Evolutionary conservation across 345 rosid genomes (phyloP), one percentile per base, ranked within the genome.

Genomic region (Bretschneidera sinensis): DNA sequence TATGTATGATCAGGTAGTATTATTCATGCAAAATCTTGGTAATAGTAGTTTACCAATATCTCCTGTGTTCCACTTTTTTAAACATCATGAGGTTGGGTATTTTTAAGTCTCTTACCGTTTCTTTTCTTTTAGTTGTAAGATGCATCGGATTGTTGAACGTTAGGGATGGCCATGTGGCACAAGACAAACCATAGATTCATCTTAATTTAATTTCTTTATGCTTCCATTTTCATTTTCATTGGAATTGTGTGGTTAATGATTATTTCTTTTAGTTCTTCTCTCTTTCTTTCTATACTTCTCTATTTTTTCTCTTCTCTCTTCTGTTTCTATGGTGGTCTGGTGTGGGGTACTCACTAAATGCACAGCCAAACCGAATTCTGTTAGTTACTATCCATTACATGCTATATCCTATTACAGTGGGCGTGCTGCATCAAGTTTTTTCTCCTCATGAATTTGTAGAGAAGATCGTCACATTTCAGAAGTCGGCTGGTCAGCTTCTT

Each of bases 381-480:
- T 80, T 89, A 79, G 88, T 89, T 76, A 91, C 97, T 24, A 71
- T 91, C 69, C 97, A 91, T 79, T 92, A 81, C 77, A 91, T 91
- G 96, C 88, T 87, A 66, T 91, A 91, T 71, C 97, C 97, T 72
- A 87, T 91, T 63, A 87, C 97, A 6, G 97, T 91, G 83, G 97
- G 87, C 57, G 96, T 87, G 69, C 92, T 91, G 75, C 97, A 91
- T 68, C 97, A 83, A 81, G 92, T 91, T 71, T 87, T 91, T 78
- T 87, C 92, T 79, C 88, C 96, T 62, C 76, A 82, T 84, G 97
- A 96, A 76, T 82, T 71, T 78, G 96, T 87, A 70, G 97, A 91
- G 83, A 91, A 91, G 92, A 85, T 91, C 28, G 96, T 91, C 83
- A 91, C 97, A 10, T 91, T 91, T 75, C 97, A 91, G 83, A 91